These are phyloP conservation scores for Phoenix roebelenii DNA, from an alignment of 176 grass and related monocot species.

Conservation along the genomic window DNA sequence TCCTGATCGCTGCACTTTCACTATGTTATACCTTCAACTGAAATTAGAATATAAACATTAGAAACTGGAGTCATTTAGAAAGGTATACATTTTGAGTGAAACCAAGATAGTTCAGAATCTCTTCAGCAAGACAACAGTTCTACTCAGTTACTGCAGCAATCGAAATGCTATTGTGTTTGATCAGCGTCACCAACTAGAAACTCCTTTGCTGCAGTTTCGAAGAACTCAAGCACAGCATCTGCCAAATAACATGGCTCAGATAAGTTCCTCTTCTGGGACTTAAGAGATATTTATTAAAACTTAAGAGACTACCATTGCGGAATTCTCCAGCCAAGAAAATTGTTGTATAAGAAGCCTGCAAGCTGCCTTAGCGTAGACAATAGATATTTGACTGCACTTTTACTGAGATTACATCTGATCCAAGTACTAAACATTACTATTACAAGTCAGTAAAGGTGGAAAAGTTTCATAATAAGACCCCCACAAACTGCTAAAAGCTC, in stretches of 20 bases:
- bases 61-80: no score
- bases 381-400: constrained; percentile 24
- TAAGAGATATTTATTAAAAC: not conserved
- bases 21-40: no score
- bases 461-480: no score
- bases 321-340: constrained; percentile 70
- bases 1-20: no score
- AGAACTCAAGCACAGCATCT: constrained; percentile 83
- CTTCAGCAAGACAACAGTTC: constrained; percentile 55
- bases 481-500: no score
- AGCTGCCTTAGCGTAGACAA: constrained; percentile 45
- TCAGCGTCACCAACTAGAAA: constrained; percentile 64
- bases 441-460: no score
- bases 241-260: not conserved
- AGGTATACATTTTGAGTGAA: no score
- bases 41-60: no score
- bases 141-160: constrained; percentile 66
- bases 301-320: constrained; percentile 41
- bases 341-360: constrained; percentile 36
- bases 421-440: constrained; percentile 34
- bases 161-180: constrained; percentile 67
- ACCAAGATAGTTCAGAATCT: constrained; percentile 12
- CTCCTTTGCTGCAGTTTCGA: constrained; percentile 54
- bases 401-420: constrained; percentile 71
- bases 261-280: not conserved